Conservation (phyloP, 306 rosid species). For the Casuarina glauca region DNA sequence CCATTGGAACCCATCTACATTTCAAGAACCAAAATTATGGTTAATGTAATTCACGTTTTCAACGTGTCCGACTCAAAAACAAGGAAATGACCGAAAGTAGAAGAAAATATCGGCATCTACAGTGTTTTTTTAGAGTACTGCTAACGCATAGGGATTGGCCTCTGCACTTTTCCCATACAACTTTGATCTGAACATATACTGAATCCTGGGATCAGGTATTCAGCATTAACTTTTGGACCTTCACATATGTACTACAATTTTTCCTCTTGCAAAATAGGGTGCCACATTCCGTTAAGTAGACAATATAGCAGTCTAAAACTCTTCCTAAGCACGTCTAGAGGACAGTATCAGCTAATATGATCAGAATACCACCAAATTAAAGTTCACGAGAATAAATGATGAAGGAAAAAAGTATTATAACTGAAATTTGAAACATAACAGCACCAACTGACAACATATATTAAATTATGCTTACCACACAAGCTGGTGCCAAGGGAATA, state of each 20-base stretch:
- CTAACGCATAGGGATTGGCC: too few relatives aligned
- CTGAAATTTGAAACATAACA: neutral
- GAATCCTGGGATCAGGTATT: neutral
- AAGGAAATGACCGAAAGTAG: too few relatives aligned
- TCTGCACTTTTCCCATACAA: too few relatives aligned
- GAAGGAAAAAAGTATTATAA: too few relatives aligned
- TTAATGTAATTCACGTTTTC: too few relatives aligned
- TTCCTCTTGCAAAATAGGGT: neutral
- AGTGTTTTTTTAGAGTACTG: too few relatives aligned
- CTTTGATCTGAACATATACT: neutral
- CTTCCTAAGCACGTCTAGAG: neutral
- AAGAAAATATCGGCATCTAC: too few relatives aligned
- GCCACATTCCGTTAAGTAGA: neutral
- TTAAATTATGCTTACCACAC: constrained; percentile 70
- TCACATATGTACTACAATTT: neutral
- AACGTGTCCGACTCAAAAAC: too few relatives aligned
- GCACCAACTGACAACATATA: constrained; percentile 5
- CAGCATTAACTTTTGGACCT: neutral
- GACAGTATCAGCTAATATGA: neutral
- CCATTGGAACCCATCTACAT: neutral
- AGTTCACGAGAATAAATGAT: too few relatives aligned
- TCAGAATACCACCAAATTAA: too few relatives aligned
- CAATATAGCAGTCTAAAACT: neutral
- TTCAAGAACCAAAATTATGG: too few relatives aligned
- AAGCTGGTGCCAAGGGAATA: constrained; percentile 95